These are phyloP conservation scores for Aspergillus candidus DNA, from an alignment of 2,329 filamentous ascomycete genomes.

Conservation along the genomic window DNA sequence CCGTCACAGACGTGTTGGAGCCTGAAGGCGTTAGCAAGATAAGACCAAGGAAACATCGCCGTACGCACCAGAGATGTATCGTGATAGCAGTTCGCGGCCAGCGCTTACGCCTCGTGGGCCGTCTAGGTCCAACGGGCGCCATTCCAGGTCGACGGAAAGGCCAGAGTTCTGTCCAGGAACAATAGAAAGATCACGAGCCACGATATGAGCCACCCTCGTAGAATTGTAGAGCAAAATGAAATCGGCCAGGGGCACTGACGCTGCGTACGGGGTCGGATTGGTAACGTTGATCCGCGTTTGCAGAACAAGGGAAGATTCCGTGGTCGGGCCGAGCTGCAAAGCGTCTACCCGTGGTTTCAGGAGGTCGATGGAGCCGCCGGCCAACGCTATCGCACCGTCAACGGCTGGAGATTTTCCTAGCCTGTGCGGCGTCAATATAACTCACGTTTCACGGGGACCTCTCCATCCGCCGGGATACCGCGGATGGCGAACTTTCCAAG, in stretches of 20 bases:
- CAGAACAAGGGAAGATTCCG: constrained; percentile 63
- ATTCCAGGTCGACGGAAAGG: constrained; percentile 61
- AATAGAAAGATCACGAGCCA: constrained; percentile 58
- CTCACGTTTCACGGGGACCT: constrained; percentile 91
- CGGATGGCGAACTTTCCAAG: constrained; percentile 76
- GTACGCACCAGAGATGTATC: constrained; percentile 70
- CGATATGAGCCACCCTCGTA: constrained; percentile 69
- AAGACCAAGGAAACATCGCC: too few relatives aligned
- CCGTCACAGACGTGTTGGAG: constrained; percentile 71
- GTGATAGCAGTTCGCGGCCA: constrained; percentile 69
- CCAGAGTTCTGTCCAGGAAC: constrained; percentile 65
- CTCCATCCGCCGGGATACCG: constrained; percentile 74
- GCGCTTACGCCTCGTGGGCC: constrained; percentile 56
- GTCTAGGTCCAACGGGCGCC: constrained; percentile 62
- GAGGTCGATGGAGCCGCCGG: constrained; percentile 47
- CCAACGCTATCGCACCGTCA: constrained; percentile 48
- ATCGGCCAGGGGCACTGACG: constrained; percentile 71
- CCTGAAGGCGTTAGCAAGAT: constrained; percentile 38
- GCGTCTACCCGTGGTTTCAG: constrained; percentile 62
- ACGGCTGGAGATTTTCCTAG: constrained; percentile 19
- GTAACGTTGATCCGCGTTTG: constrained; percentile 72
- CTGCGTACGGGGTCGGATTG: constrained; percentile 84
- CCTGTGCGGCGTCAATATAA: constrained; percentile 32
- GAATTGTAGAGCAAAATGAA: constrained; percentile 69
- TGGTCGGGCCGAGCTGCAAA: constrained; percentile 67